phyloP scores from a whole-genome alignment of 306 rosid genomes.

The Senna tora region DNA sequence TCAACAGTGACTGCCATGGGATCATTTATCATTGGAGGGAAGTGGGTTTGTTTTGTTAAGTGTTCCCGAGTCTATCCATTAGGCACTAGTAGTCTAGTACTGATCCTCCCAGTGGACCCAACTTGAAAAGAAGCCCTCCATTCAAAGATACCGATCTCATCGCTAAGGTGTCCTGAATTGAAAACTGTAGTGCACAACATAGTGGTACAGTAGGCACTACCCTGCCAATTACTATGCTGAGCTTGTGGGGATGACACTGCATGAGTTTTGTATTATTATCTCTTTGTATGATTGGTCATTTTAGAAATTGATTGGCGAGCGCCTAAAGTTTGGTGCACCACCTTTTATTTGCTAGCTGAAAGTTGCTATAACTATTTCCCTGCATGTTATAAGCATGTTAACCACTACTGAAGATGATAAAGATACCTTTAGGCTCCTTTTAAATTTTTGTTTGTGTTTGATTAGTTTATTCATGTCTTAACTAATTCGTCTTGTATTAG shows the following conservation, averaged over 20 bases:
- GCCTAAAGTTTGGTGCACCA: background rate
- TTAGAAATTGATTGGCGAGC: slow-evolving; percentile 6
- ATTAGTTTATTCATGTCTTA: background rate
- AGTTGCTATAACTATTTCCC: background rate
- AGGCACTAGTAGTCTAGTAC: background rate
- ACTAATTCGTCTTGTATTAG: background rate
- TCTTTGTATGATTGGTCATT: background rate
- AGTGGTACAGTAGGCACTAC: background rate
- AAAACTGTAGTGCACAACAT: background rate
- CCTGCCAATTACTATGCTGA: background rate
- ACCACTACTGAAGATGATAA: background rate
- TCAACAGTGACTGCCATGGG: background rate
- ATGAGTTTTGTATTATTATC: background rate
- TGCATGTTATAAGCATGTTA: background rate
- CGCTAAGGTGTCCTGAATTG: background rate
- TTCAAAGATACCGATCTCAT: background rate
- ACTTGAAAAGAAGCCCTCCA: background rate
- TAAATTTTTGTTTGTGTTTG: background rate
- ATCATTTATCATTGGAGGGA: background rate
- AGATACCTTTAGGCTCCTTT: background rate
- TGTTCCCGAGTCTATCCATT: slow-evolving; percentile 2
- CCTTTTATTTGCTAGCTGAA: background rate
- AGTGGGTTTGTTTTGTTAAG: slow-evolving; percentile 22
- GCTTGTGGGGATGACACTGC: background rate
- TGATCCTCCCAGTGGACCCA: background rate